Evolutionary conservation across 2,329 filamentous ascomycete genomes (phyloP).

Genomic region (Penicillium verrucosum): DNA sequence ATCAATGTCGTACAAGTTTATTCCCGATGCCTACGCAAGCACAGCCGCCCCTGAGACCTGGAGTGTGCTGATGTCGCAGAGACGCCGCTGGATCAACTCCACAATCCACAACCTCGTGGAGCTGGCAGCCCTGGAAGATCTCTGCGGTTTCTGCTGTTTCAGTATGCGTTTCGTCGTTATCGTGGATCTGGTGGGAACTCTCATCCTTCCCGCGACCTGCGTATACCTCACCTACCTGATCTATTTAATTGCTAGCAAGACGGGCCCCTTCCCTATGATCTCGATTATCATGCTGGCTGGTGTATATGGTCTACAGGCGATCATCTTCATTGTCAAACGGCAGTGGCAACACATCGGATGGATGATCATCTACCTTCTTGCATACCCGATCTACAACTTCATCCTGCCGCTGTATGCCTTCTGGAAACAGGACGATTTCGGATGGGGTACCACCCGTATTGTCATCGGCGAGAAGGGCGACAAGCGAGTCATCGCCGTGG

Average conservation of each 20-base stretch:
- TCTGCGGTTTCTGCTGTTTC: constrained; percentile 99
- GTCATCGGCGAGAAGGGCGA: constrained; percentile 91
- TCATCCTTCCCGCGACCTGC: constrained; percentile 86
- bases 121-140: constrained; percentile 81
- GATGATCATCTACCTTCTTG: constrained; percentile 99
- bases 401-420: constrained; percentile 93
- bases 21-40: constrained; percentile 86
- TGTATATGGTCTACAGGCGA: constrained; percentile 90
- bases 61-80: constrained; percentile 92
- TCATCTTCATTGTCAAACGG: constrained; percentile 94
- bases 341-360: constrained; percentile 98
- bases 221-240: constrained; percentile 85
- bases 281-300: constrained; percentile 85
- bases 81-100: constrained; percentile 99
- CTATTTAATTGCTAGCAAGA: constrained; percentile 67
- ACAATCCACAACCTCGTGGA: constrained; percentile 96
- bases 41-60: constrained; percentile 93
- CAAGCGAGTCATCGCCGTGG: constrained; percentile 83
- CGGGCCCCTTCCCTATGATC: constrained; percentile 76
- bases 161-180: constrained; percentile 97
- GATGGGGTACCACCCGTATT: constrained; percentile 97
- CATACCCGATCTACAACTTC: constrained; percentile 91
- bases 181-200: constrained; percentile 86
- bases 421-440: constrained; percentile 99
- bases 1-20: constrained; percentile 91